These are phyloP conservation scores for Cercospora sp. DNA, from an alignment of 2,329 filamentous ascomycete genomes.

Conservation along the genomic window DNA sequence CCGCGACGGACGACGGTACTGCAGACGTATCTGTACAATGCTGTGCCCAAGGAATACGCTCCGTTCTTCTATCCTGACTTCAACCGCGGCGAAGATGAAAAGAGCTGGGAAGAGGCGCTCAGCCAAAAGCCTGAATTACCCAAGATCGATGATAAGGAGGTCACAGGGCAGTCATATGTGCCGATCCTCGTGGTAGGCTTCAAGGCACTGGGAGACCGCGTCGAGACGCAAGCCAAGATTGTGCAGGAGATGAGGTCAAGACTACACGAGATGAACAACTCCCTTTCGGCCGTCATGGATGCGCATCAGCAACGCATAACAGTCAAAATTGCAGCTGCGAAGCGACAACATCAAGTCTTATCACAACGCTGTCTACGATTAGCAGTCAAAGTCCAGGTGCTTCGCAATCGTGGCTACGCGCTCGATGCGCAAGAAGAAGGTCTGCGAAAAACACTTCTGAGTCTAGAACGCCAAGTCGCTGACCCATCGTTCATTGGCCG, in stretches of 20 bases:
- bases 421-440: constrained; percentile 78
- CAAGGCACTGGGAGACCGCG: constrained; percentile 66
- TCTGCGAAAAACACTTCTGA: constrained; percentile 68
- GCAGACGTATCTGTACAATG: constrained; percentile 85
- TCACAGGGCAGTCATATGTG: constrained; percentile 59
- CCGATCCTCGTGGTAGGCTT: constrained; percentile 76
- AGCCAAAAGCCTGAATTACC: constrained; percentile 68
- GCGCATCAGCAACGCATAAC: constrained; percentile 75
- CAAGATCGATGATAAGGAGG: constrained; percentile 27
- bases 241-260: constrained; percentile 69
- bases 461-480: constrained; percentile 67
- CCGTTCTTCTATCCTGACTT: constrained; percentile 72
- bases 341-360: constrained; percentile 69
- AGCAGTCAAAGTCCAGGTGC: constrained; percentile 75
- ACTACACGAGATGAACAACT: constrained; percentile 77
- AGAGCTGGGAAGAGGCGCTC: constrained; percentile 81
- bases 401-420: constrained; percentile 78
- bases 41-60: constrained; percentile 71
- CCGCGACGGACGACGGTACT: constrained; percentile 59
- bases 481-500: constrained; percentile 74
- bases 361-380: constrained; percentile 72
- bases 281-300: constrained; percentile 69
- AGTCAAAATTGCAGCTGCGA: constrained; percentile 70
- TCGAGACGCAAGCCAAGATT: constrained; percentile 69
- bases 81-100: constrained; percentile 62